Base-by-base conservation (phyloP, 2,329 filamentous ascomycete genomes). In the Xylariomycetidae sp. region DNA sequence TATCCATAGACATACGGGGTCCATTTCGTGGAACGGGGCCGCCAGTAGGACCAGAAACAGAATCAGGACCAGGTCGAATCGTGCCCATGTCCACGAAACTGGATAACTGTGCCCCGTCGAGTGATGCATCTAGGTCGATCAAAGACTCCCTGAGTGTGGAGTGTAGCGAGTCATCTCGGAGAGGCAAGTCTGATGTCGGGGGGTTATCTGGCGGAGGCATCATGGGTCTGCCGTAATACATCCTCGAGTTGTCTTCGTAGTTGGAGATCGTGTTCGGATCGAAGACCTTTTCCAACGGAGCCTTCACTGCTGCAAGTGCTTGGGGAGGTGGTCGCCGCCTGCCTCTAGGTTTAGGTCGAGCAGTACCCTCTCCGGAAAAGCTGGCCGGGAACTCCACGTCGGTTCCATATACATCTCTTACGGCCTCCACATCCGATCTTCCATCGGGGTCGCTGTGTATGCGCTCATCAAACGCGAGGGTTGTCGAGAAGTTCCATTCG, bases 401-500 rank as follows among this genome's bases (percentile, higher is more conserved):
- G 10, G 68, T 67, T 5, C 76, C 76, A 41, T 81, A 76, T 10
- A 72, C 72, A 39, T 81, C 74, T 46, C 69, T 74, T 4, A 80
- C 72, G 28, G 75, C 74, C 47, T 76, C 70, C 0, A 68, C 47
- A 20, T 55, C 54, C 2, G 50, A 54, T n/a, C 38, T 40, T 4
- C 49, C 66, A 44, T 74, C 72, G 14, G 67, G 63, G 29, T 65
- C 64, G 40, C 67, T 61, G 37, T 74, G 62, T 10, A 78, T 63
- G 36, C 72, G 65, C 45, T 73, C 67, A 46, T 80, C 77, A 43
- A 82, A 81, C n/a, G 70, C 73, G 13, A 74, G 64, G 0, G 77
- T 81, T 1, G 76, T 79, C 48, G 73, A 79, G 42, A 82, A 82
- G 40, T 80, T 81, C 77, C 77, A 82, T 42, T 80, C 76, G 42